Base-by-base conservation (phyloP, 495 filamentous ascomycete genomes). In the Trichocladium antarcticum region DNA sequence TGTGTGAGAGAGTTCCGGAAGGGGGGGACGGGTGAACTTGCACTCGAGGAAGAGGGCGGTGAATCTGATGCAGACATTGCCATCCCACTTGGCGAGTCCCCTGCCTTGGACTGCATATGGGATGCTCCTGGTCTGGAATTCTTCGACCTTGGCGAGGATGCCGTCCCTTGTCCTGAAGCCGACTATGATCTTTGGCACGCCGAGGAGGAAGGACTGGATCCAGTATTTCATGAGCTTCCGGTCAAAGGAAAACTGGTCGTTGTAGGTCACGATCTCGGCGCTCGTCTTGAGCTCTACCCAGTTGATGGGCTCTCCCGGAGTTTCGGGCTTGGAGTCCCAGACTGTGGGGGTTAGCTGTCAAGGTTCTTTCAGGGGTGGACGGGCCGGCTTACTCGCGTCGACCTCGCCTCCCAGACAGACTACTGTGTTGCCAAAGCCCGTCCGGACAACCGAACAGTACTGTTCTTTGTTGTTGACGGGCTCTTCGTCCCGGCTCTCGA, bases 271-370 rank as follows among this genome's bases (percentile, higher is more conserved):
- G 29, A 85, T 81, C 48, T 83, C 79, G n/a, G 79, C 82, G 1
- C 78, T 77, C 0, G 92, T 97, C 63, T 99, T 99, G 41, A 99
- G 73, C 64, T 99, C 92, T 14, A 99, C 82, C 82, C 89, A 99
- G 51, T 90, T 82, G 45, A 86, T 84, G 1, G 84, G 80, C 5
- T 73, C 72, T 31, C 79, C 78, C 42, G 74, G 75, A 27, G 76
- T 67, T 0, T 57, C 64, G 0, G 88, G 85, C 59, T 89, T 90
- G 47, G 69, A 74, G 58, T 92, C 88, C 87, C 88, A 90, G 15
- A 94, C 85, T 85, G 50, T 46, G 24, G n/a, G 7, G 8, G 5
- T 14, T 10, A 22, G 40, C 42, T n/a, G n/a, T n/a, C n/a, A n/a
- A n/a, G n/a, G n/a, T n/a, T n/a, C n/a, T n/a, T n/a, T n/a, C n/a